Conservation (phyloP, 2,329 filamentous ascomycete species). For the Huntiella savannae region DNA sequence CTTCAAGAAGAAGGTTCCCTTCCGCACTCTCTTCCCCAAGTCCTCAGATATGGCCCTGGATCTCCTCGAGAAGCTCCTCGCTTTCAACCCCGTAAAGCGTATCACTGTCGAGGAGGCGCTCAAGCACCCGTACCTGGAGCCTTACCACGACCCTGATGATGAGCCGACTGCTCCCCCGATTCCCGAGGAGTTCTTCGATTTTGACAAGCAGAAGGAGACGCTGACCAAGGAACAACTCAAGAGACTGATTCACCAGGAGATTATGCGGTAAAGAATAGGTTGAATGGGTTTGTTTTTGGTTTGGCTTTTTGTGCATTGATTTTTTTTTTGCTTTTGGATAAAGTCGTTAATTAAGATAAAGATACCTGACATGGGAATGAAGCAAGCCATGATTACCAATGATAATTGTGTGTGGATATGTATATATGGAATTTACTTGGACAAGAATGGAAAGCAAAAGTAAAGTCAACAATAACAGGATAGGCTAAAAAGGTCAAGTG, state of each 20-base stretch:
- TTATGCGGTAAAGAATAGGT: conserved; percentile 41
- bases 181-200: conserved; percentile 98
- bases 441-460: no score
- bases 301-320: no score
- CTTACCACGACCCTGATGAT: conserved; percentile 96
- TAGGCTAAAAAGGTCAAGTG: no score
- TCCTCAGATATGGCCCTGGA: conserved; percentile 95
- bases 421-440: no score
- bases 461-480: no score
- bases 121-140: conserved; percentile 94
- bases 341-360: background rate
- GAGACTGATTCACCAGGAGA: conserved; percentile 93
- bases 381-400: no score
- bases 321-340: no score
- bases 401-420: no score
- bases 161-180: conserved; percentile 94
- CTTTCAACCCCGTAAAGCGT: conserved; percentile 96
- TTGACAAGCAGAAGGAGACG: conserved; percentile 99
- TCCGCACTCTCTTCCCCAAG: conserved; percentile 94
- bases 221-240: conserved; percentile 97
- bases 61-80: conserved; percentile 81
- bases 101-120: conserved; percentile 95
- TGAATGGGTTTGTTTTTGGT: background rate
- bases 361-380: conserved; percentile 4
- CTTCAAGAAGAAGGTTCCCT: conserved; percentile 99